Percentiles rank a stretch among this genome's conserved stretches.
phyloP scores from a whole-genome alignment of 192 early-diverging fungal species.

The Funneliformis mosseae region DNA sequence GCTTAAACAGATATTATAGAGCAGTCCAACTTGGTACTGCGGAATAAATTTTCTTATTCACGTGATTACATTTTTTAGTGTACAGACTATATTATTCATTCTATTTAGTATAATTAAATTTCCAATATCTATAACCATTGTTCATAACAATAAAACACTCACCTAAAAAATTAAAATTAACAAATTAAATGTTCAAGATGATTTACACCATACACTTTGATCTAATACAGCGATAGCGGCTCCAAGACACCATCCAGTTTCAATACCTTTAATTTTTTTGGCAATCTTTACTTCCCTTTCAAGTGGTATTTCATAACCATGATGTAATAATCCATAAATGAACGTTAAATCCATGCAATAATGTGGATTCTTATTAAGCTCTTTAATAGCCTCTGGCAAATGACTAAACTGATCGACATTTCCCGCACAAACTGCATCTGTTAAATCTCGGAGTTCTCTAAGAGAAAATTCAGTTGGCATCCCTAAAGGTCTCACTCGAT shows the following conservation, averaged over 20 bases:
- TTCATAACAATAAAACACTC: neutral
- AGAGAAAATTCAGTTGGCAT: conserved; percentile 74
- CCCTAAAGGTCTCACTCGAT: conserved; percentile 75
- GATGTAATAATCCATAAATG: conserved; percentile 79
- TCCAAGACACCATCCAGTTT: conserved; percentile 97
- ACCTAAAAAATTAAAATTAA: neutral
- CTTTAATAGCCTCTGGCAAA: conserved; percentile 56
- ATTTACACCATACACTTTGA: conserved; percentile 41
- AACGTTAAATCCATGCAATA: conserved; percentile 93
- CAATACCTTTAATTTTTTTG: conserved; percentile 89
- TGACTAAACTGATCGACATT: conserved; percentile 49
- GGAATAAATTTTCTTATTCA: no score
- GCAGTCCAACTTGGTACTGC: no score
- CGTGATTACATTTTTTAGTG: no score
- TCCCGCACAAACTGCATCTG: conserved; percentile 69
- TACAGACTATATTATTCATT: no score
- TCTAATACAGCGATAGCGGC: conserved; percentile 87
- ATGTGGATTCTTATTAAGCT: conserved; percentile 57
- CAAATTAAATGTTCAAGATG: neutral
- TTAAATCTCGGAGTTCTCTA: conserved; percentile 64
- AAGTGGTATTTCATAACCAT: conserved; percentile 81
- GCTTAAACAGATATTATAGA: no score
- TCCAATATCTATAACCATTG: no score
- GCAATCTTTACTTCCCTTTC: conserved; percentile 74
- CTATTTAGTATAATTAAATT: no score